phyloP scores from a whole-genome alignment of 495 filamentous ascomycete species.

The Trichoderma orchidacearum region DNA sequence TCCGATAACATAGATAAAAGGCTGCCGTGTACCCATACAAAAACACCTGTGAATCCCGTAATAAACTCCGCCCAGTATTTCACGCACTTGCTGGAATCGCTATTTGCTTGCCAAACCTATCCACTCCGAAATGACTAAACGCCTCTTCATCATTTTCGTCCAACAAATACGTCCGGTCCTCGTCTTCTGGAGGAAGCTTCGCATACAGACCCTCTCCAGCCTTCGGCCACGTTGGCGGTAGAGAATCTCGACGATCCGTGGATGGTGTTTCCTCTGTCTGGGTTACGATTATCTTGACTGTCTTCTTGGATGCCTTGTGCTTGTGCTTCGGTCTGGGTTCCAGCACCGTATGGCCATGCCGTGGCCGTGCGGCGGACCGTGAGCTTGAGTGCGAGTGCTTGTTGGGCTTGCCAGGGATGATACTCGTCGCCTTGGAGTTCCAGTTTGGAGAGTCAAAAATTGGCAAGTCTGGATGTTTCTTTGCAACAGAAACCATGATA shows the following conservation, averaged over 20 bases:
- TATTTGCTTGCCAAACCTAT: conserved; percentile 8
- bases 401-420: conserved; percentile 13
- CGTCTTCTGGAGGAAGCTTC: conserved; percentile 25
- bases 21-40: too few relatives aligned
- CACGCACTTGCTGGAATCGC: neutral
- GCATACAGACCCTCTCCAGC: conserved; percentile 42
- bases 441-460: conserved; percentile 19
- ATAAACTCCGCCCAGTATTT: neutral
- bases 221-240: conserved; percentile 51
- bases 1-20: too few relatives aligned
- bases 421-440: neutral
- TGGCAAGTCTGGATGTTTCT: conserved; percentile 26
- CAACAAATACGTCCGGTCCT: conserved; percentile 31
- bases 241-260: conserved; percentile 14
- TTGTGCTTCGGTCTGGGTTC: conserved; percentile 4
- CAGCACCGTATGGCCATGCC: neutral
- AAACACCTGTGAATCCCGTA: neutral
- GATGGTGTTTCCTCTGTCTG: neutral
- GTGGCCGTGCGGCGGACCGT: conserved; percentile 1
- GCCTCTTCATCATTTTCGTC: conserved; percentile 36
- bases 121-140: conserved; percentile 36
- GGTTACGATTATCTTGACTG: neutral
- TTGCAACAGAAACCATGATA: conserved; percentile 18
- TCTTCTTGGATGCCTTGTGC: neutral
- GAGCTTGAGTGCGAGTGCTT: conserved; percentile 9